Evolutionary conservation across 2,329 filamentous ascomycete species (phyloP).

Genomic region (Aspergillus clavatus): DNA sequence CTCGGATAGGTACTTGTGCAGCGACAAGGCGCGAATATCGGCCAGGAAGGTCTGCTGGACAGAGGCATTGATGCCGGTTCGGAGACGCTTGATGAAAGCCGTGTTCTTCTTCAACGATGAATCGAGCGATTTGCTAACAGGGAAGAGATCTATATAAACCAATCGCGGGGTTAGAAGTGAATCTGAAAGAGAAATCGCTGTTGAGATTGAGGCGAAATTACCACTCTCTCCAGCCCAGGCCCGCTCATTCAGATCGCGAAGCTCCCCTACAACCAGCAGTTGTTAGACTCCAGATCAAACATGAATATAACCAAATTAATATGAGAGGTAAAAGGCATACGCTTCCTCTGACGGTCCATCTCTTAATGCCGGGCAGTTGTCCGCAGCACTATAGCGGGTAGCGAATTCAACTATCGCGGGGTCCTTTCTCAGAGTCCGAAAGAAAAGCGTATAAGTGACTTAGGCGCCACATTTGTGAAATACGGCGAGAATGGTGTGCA

Average conservation of each 20-base stretch:
- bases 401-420: slow-evolving; percentile 28
- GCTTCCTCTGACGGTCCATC: slow-evolving; percentile 50
- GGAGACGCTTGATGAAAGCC: slow-evolving; percentile 92
- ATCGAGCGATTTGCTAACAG: slow-evolving; percentile 74
- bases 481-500: slow-evolving; percentile 9
- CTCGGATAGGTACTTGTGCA: slow-evolving; percentile 95
- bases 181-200: slow-evolving; percentile 2
- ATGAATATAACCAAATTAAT: background rate
- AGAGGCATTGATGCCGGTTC: slow-evolving; percentile 77
- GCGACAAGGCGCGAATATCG: slow-evolving; percentile 82
- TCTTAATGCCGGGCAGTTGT: slow-evolving; percentile 20
- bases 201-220: slow-evolving; percentile 36
- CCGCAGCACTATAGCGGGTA: slow-evolving; percentile 12
- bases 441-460: slow-evolving; percentile 32
- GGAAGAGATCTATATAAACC: slow-evolving; percentile 62
- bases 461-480: slow-evolving; percentile 37
- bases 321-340: slow-evolving; percentile 29
- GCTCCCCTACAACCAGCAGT: slow-evolving; percentile 59
- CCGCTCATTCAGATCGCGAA: slow-evolving; percentile 80
- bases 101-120: slow-evolving; percentile 98
- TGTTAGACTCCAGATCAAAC: slow-evolving; percentile 1
- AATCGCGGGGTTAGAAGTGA: slow-evolving; percentile 19
- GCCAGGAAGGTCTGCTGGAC: slow-evolving; percentile 79
- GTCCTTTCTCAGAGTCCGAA: slow-evolving; percentile 34
- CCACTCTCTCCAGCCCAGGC: slow-evolving; percentile 88